Conservation (phyloP, 1,139 yeast genomes). For the Taphrina populina region DNA sequence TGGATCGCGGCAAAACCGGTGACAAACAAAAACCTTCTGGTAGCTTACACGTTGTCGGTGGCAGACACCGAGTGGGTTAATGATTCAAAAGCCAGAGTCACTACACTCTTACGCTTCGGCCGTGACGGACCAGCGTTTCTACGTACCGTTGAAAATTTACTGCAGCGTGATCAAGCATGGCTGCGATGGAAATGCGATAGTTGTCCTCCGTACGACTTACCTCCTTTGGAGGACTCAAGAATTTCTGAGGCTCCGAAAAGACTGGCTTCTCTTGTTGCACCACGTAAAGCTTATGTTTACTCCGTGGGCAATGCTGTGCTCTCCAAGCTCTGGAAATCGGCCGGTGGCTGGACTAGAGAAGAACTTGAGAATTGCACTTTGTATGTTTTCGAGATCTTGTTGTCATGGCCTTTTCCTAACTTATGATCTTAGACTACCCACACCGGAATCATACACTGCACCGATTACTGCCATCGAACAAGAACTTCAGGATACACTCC, state of each 20-base stretch:
- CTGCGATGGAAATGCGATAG: conserved; percentile 45
- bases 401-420: neutral
- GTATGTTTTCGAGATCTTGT: neutral
- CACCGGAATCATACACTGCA: conserved; percentile 1
- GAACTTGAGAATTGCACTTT: neutral
- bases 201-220: conserved; percentile 41
- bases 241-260: conserved; percentile 41
- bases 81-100: conserved; percentile 37
- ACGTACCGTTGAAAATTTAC: conserved; percentile 40
- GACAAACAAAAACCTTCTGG: conserved; percentile 43
- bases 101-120: conserved; percentile 19
- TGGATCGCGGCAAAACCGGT: conserved; percentile 38
- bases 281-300: conserved; percentile 40
- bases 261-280: conserved; percentile 34
- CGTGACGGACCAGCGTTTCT: conserved; percentile 39
- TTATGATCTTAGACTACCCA: neutral
- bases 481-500: neutral
- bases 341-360: conserved; percentile 9
- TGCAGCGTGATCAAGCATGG: conserved; percentile 44
- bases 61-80: conserved; percentile 40
- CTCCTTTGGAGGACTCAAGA: conserved; percentile 14
- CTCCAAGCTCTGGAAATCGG: conserved; percentile 43
- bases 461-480: neutral
- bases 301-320: conserved; percentile 47
- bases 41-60: conserved; percentile 39